These are phyloP conservation scores for Hymenoscyphus occultus DNA, from an alignment of 2,329 filamentous ascomycete genomes.

Conservation along the genomic window DNA sequence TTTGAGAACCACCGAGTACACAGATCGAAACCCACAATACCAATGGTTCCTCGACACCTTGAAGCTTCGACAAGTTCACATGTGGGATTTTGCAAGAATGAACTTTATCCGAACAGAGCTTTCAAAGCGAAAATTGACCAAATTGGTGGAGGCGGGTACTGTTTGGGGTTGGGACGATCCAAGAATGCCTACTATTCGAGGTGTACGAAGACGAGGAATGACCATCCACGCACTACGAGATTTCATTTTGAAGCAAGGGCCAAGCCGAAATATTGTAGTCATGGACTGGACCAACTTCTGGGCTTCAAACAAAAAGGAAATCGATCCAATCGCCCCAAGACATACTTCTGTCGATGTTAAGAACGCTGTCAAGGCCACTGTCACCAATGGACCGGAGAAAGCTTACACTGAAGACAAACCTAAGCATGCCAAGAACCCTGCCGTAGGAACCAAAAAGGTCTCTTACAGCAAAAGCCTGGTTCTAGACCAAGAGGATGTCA, in stretches of 20 bases:
- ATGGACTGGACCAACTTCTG: conserved; percentile 80
- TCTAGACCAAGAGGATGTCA: conserved; percentile 83
- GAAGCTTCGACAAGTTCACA: conserved; percentile 71
- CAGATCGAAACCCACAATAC: conserved; percentile 82
- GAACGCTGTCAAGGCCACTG: conserved; percentile 65
- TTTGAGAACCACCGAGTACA: conserved; percentile 81
- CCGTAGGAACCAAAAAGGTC: conserved; percentile 82
- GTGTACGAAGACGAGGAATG: conserved; percentile 74
- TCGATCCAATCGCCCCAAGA: conserved; percentile 72
- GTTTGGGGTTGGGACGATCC: conserved; percentile 87
- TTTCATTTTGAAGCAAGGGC: conserved; percentile 82
- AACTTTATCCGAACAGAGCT: conserved; percentile 82
- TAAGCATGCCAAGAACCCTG: conserved; percentile 85
- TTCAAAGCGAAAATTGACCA: conserved; percentile 82
- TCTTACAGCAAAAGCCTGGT: conserved; percentile 71
- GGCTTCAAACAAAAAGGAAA: conserved; percentile 73
- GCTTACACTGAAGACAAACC: conserved; percentile 72
- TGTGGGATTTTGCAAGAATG: conserved; percentile 83
- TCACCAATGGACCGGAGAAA: conserved; percentile 62
- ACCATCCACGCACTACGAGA: conserved; percentile 75
- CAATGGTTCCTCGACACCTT: conserved; percentile 79
- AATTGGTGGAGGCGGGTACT: conserved; percentile 71
- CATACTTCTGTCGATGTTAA: conserved; percentile 71
- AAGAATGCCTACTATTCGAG: conserved; percentile 80
- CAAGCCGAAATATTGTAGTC: conserved; percentile 77